phyloP scores from a whole-genome alignment of 768 basidiomycete species.

The Russula foetens region DNA sequence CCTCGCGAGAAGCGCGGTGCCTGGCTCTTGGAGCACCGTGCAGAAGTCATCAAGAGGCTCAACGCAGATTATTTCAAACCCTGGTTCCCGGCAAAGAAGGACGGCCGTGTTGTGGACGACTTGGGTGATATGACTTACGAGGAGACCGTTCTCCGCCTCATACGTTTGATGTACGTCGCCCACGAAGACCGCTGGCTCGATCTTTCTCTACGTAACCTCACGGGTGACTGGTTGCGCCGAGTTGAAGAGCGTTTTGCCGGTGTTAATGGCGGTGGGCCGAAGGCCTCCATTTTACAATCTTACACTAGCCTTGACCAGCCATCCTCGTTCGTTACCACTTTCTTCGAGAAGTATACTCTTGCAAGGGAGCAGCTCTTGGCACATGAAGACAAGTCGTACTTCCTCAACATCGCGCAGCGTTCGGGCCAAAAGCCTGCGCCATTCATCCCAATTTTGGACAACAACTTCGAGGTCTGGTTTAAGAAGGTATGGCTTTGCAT shows the following conservation, averaged over 20 bases:
- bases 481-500: constrained; percentile 67
- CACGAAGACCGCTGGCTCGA: constrained; percentile 95
- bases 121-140: constrained; percentile 98
- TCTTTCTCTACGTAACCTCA: constrained; percentile 80
- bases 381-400: constrained; percentile 89
- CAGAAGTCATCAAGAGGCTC: constrained; percentile 84
- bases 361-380: constrained; percentile 83
- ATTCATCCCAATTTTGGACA: constrained; percentile 94
- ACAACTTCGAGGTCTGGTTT: constrained; percentile 96
- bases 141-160: constrained; percentile 86
- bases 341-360: constrained; percentile 79
- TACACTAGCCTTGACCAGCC: constrained; percentile 82
- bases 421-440: constrained; percentile 98
- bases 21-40: constrained; percentile 82
- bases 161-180: constrained; percentile 88
- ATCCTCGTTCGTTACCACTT: constrained; percentile 60
- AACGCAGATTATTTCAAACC: constrained; percentile 96
- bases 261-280: constrained; percentile 64
- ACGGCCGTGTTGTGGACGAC: constrained; percentile 74
- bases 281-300: constrained; percentile 80
- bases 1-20: constrained; percentile 90
- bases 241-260: constrained; percentile 94
- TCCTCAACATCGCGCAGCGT: constrained; percentile 91
- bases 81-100: constrained; percentile 97
- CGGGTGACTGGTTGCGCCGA: constrained; percentile 94